Conservation (phyloP, 176 grass and related monocot species). For the Oryza australiensis region DNA sequence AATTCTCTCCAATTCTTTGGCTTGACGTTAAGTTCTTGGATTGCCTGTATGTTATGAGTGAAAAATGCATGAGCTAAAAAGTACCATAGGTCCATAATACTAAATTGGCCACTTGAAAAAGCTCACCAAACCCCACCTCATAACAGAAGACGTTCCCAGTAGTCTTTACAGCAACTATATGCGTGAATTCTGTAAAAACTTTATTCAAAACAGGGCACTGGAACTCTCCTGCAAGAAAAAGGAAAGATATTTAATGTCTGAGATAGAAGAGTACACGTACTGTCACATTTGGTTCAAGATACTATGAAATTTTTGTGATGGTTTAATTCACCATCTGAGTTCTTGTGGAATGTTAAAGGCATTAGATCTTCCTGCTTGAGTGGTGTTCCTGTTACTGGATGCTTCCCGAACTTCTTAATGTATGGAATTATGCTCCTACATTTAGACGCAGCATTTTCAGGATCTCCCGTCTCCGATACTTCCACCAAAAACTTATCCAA, state of each 20-base stretch:
- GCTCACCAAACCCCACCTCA: slow-evolving; percentile 51
- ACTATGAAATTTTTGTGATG: not conserved
- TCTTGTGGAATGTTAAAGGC: slow-evolving; percentile 91
- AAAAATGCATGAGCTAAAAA: too few species aligned
- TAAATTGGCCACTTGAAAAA: slow-evolving; percentile 30
- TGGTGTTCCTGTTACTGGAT: slow-evolving; percentile 70
- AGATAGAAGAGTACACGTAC: not conserved
- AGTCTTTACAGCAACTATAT: slow-evolving; percentile 99
- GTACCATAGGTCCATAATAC: too few species aligned
- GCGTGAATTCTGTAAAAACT: slow-evolving; percentile 96
- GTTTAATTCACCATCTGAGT: slow-evolving; percentile 76
- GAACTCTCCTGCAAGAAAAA: slow-evolving; percentile 71
- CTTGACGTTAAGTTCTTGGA: too few species aligned
- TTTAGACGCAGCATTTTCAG: slow-evolving; percentile 14
- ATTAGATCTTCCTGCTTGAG: slow-evolving; percentile 87
- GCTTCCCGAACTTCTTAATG: slow-evolving; percentile 85
- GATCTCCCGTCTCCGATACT: not conserved
- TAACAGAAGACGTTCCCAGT: slow-evolving; percentile 98
- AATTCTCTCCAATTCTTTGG: too few species aligned
- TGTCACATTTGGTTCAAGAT: not conserved
- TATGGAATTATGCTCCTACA: slow-evolving; percentile 94
- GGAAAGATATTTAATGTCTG: slow-evolving; percentile 1
- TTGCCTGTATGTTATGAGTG: too few species aligned
- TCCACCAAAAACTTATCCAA: not conserved
- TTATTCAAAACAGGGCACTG: slow-evolving; percentile 93